A percentile compares a stretch with the other conserved stretches of the same genome.
These are phyloP conservation scores for Crithidia sp. DNA, from an alignment of 208 protist genomes.

Conservation along the genomic window DNA sequence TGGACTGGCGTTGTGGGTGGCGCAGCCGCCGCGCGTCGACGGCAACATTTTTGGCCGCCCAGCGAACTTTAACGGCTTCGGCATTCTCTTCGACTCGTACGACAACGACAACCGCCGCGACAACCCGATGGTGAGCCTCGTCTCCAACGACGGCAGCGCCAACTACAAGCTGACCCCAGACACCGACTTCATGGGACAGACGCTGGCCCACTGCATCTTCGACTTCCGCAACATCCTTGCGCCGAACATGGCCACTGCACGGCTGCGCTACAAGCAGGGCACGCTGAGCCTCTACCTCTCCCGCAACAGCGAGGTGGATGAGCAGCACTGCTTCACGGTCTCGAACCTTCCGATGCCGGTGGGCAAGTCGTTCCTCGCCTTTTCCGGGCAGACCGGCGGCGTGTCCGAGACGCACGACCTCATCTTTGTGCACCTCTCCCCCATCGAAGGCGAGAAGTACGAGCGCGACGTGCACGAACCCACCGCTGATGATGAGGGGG, in stretches of 20 bases:
- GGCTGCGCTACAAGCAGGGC: conserved; percentile 55
- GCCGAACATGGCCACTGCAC: conserved; percentile 45
- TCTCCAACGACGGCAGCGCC: conserved; percentile 53
- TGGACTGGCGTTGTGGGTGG: conserved; percentile 86
- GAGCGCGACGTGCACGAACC: conserved; percentile 63
- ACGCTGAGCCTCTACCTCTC: conserved; percentile 57
- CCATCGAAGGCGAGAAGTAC: conserved; percentile 53
- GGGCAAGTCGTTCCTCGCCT: conserved; percentile 58
- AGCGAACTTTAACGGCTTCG: conserved; percentile 73
- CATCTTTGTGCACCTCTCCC: conserved; percentile 69
- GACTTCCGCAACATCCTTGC: conserved; percentile 45
- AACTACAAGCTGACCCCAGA: conserved; percentile 41
- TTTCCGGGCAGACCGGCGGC: conserved; percentile 72
- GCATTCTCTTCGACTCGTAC: conserved; percentile 88
- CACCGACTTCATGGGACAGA: conserved; percentile 66
- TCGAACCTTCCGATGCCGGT: conserved; percentile 37
- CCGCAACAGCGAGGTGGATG: conserved; percentile 39
- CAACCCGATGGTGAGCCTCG: conserved; percentile 79
- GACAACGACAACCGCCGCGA: conserved; percentile 85
- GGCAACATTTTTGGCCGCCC: conserved; percentile 73
- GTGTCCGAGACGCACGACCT: conserved; percentile 77
- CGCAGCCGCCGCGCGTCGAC: conserved; percentile 34
- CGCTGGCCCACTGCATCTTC: conserved; percentile 57
- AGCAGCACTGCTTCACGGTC: conserved; percentile 55
- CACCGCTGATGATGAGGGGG: not conserved